Base-by-base conservation (phyloP, 495 filamentous ascomycete species). In the Hyaloscypha hepaticicola region DNA sequence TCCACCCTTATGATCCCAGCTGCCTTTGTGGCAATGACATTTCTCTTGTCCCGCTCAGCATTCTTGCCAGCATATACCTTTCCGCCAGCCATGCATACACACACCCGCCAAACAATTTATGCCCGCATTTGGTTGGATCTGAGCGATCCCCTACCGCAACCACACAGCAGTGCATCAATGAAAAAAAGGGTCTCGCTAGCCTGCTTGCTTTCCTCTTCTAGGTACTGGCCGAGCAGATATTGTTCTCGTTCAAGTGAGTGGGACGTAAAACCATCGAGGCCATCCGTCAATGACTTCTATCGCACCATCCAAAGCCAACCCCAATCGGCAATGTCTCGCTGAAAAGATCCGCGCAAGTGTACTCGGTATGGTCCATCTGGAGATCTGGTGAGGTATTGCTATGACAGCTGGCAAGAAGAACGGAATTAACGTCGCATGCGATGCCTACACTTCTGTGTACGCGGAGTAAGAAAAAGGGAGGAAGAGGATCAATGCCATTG, bases 401-500 rank as follows among this genome's bases (percentile, higher is more conserved):
- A 16, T 19, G 38, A 45, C 38, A 41, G n/a, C 31, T 45, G 25
- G 56, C 33, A 45, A 21, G 33, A 9, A 25, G 14, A 64, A 60
- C 28, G 45, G 50, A 60, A 64, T 31, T 41, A 61, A 52, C 57
- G 66, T 58, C 53, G 58, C 58, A 48, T 48, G 24, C 55, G 50
- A 55, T 66, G 56, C 22, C 12, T 51, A 45, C 38, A 19, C 12
- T 45, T 45, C 16, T 57, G 8, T 16, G 45, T 60, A 69, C 63
- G 59, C 58, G 31, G 26, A 22, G 26, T 48, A 60, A 33, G 33
- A 11, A 49, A 51, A 45, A 19, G 16, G 19, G 38, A 41, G 29
- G n/a, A n/a, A 22, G 12, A 25, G n/a, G 38, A 50, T 80, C 75
- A 85, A 60, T 84, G 81, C 82, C 82, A 85, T 31, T 77, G 77